Conservation (phyloP, 176 grass and related monocot genomes). For the Hyparrhenia diplandra region DNA sequence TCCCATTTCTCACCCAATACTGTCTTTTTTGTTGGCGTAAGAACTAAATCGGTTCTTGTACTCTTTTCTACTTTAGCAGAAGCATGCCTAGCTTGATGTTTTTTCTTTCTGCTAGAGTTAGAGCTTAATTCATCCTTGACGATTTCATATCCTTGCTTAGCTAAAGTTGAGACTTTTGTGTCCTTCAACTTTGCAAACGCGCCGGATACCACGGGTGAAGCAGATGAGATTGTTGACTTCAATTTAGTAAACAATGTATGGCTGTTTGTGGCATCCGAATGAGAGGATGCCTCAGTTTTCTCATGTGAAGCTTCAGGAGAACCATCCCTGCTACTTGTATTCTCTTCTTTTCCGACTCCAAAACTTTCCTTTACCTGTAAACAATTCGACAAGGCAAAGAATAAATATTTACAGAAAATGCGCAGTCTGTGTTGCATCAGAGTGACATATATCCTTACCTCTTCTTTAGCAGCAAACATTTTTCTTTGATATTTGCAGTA, state of each 20-base stretch:
- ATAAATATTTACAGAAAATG: not conserved
- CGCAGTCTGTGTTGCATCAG: not conserved
- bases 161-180: conserved; percentile 54
- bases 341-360: conserved; percentile 60
- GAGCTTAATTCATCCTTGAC: conserved; percentile 72
- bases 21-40: conserved; percentile 78
- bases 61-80: conserved; percentile 58
- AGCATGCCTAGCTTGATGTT: conserved; percentile 40
- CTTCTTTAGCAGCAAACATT: conserved; percentile 64
- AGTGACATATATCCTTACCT: conserved; percentile 31
- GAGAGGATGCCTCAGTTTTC: conserved; percentile 28
- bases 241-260: conserved; percentile 55
- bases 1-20: conserved; percentile 88
- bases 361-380: conserved; percentile 66
- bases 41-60: conserved; percentile 63
- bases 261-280: conserved; percentile 29
- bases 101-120: conserved; percentile 57
- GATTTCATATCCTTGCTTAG: conserved; percentile 69
- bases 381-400: conserved; percentile 24
- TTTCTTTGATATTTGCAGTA: conserved; percentile 63
- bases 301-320: conserved; percentile 31
- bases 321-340: conserved; percentile 33
- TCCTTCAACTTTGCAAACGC: conserved; percentile 66
- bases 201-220: conserved; percentile 47
- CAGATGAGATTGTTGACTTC: conserved; percentile 50